Base-by-base conservation (phyloP, 768 basidiomycete species). In the Phanerodontia chrysosporium region DNA sequence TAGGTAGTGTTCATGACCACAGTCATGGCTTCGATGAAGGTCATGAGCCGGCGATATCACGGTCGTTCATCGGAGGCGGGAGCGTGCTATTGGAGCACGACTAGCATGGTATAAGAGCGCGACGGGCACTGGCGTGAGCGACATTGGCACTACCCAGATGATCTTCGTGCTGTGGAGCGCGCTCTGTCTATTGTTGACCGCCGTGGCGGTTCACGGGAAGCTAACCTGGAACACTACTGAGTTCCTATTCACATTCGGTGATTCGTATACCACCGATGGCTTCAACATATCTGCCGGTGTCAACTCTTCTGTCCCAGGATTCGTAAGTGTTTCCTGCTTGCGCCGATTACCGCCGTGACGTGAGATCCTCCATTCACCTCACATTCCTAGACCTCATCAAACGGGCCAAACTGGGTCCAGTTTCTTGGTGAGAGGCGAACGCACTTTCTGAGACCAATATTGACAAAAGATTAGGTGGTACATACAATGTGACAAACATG, bases 381-480 rank as follows among this genome's bases (percentile, higher is more conserved):
- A n/a, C 27, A 4, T 4, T 42, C 39, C 16, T 35, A 86, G 83
- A 81, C 79, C 9, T 82, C 82, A 7, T 83, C 82, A 16, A 83
- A 85, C 66, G 84, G 85, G 18, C 83, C 78, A 0, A 86, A 84
- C 66, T 87, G 84, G 84, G 83, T 83, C 6, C 67, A 79, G 58
- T 79, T 73, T 62, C 73, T 84, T 55, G 74, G 83, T 84, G 57
- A 61, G 73, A 39, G 36, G 22, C 24, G 39, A 57, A 16, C 28
- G 13, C 5, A 7, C 30, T 13, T 28, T 62, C 58, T 61, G 30
- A 35, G 45, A 44, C 42, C 51, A 49, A 36, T 21, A 58, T 29
- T 57, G 39, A 18, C 58, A 24, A 36, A 12, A 36, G 9, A 22
- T 7, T 39, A 82, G 83, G 78, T 29, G 73, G 67, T 13, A 80